Evolutionary conservation across 306 rosid genomes (phyloP), one percentile per base, ranked within the genome.

Genomic region (Pterocarpus santalinus): DNA sequence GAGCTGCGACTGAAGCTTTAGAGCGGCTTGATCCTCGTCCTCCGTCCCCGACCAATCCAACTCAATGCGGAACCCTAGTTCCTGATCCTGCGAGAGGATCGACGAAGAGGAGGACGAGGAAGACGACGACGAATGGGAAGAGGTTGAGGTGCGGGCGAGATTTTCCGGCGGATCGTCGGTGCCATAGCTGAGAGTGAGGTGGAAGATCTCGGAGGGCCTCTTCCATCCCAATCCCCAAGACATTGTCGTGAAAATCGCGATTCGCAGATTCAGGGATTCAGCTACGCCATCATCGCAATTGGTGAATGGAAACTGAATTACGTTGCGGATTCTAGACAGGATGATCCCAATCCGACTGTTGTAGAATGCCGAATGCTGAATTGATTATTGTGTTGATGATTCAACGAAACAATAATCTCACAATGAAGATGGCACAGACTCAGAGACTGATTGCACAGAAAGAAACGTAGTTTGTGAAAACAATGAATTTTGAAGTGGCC

Each of bases 201-300:
- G 98, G 93, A 95, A 94, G 87, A 90, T 85, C 92, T 94, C 98
- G 2, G 97, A 92, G 6, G 92, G 84, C 43, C 97, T 88, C 88
- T 94, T 94, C 98, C 98, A 94, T 39, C 97, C 97, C 87, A 95
- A 82, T 15, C 97, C 95, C 98, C 98, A 95, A 69, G 97, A 89
- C 98, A 95, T 95, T 90, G 85, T 78, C 17, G 3, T 16, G 28
- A 55, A 5, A 34, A 4, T 77, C 55, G 1, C 12, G 72, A 85
- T 72, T 22, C 80, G 46, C 61, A 77, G 41, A 49, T 67, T 43
- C 16, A 51, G 11, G 44, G 44, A 76, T 46, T 67, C 85, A 65
- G 79, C 35, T 51, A 75, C 64, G 70, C 53, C 68, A 43, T 43
- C 57, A 82, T 77, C 69, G 77, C 4, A 62, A 62, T 49, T 38